Evolutionary conservation across 768 basidiomycete species (phyloP), one percentile per base, ranked within the genome.

Genomic region (Auricularia sp.): DNA sequence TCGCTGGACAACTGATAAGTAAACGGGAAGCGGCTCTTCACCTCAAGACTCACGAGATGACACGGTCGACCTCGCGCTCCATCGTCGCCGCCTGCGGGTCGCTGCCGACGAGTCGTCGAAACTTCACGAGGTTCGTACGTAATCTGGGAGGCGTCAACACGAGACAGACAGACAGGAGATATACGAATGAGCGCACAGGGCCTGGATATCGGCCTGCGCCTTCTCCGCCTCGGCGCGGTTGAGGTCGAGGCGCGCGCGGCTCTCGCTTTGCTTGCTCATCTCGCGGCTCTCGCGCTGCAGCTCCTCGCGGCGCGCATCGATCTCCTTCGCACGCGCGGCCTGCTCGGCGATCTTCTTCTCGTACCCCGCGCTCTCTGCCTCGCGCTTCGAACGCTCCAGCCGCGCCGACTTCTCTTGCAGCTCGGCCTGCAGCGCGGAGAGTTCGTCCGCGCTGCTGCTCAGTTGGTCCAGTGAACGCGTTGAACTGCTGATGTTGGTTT

Each of bases 241-340:
- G 66, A 96, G 70, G 47, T 88, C 84, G 62, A 98, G 73, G 69
- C 84, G 87, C 2, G 94, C 92, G 54, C 96, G 79, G 1, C 84
- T 78, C 63, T 94, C 90, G 0, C 91, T 87, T 72, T 98, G 93
- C 56, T 84, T 70, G 68, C 85, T 92, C 68, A 97, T 74, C 1
- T 79, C 75, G 36, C 84, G 80, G 51, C 94, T 79, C 66, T 97
- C 95, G 0, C 74, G 68, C 63, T 87, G 90, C 66, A 96, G 76
- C 21, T 73, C 72, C 18, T 95, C 92, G 61, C 88, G 79, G 59
- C 79, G 80, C 42, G 84, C 84, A 66, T 98, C 92, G 61, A 91
- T 76, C 33, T 68, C 71, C 42, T 86, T 81, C n/a, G 79, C 76
- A 64, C 81, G 83, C 34, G 77, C 72, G 0, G 77, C 76, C 62